phyloP scores from a whole-genome alignment of 2,329 filamentous ascomycete genomes.

The Verticillium longisporum region DNA sequence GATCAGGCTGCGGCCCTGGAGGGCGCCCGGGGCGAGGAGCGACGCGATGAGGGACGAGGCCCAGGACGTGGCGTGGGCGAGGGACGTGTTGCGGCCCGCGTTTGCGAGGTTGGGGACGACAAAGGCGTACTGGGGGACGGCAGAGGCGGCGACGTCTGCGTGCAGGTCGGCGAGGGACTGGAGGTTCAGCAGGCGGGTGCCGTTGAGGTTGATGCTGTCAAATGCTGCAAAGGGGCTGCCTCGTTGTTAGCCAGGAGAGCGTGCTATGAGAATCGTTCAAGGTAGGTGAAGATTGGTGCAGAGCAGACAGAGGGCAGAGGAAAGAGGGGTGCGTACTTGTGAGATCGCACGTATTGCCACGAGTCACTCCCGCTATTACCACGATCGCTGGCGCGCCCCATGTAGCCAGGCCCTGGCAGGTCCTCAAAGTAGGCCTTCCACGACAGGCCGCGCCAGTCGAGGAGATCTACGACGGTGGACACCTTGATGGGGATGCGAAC shows the following conservation, averaged over 20 bases:
- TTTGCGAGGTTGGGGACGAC: constrained; percentile 59
- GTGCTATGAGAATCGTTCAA: too few relatives aligned
- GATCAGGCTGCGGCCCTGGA: constrained; percentile 47
- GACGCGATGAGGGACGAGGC: constrained; percentile 44
- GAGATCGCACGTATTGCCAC: constrained; percentile 18
- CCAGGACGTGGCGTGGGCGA: constrained; percentile 46
- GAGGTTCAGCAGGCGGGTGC: constrained; percentile 46
- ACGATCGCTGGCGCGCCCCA: constrained; percentile 30
- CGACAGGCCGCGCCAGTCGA: constrained; percentile 20
- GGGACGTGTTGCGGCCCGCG: constrained; percentile 55
- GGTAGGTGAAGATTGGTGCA: too few relatives aligned
- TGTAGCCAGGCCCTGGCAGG: constrained; percentile 28
- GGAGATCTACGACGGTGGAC: constrained; percentile 25
- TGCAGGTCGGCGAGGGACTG: constrained; percentile 59
- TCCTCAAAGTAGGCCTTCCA: constrained; percentile 29
- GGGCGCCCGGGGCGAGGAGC: constrained; percentile 36
- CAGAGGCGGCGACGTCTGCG: constrained; percentile 44
- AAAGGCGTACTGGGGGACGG: constrained; percentile 59
- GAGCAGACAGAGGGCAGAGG: neutral
- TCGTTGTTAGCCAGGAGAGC: constrained; percentile 7
- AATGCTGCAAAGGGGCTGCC: constrained; percentile 33
- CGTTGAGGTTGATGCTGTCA: constrained; percentile 30
- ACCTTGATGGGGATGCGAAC: constrained; percentile 36
- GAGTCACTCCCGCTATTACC: constrained; percentile 20
- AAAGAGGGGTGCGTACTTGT: constrained; percentile 10